These are phyloP conservation scores for Vachellia collinsii DNA, from an alignment of 306 rosid species.

Conservation along the genomic window DNA sequence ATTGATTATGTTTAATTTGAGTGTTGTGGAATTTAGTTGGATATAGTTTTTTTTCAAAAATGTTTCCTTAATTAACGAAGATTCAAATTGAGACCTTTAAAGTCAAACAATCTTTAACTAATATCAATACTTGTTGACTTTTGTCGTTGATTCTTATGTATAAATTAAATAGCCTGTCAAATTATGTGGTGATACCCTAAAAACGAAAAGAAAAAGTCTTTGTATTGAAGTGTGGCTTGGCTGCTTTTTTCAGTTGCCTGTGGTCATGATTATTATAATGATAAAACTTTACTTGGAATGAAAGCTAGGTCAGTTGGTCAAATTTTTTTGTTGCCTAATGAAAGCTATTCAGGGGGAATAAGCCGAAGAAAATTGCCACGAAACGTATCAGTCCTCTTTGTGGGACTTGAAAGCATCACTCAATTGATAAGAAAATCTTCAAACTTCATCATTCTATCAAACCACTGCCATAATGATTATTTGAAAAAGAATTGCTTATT, in stretches of 20 bases:
- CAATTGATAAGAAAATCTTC: conserved; percentile 23
- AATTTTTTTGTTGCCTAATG: conserved; percentile 22
- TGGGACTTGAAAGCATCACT: conserved; percentile 17
- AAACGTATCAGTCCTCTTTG: conserved; percentile 6
- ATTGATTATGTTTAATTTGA: too few relatives aligned
- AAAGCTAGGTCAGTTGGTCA: conserved; percentile 32
- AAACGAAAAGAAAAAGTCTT: not conserved
- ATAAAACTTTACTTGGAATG: conserved; percentile 33
- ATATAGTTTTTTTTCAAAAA: too few relatives aligned
- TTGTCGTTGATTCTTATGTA: not conserved
- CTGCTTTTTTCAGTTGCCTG: conserved; percentile 9
- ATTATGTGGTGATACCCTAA: not conserved
- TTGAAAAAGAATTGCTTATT: conserved; percentile 13
- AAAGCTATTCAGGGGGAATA: not conserved
- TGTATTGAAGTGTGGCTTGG: not conserved
- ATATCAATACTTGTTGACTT: not conserved
- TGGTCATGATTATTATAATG: conserved; percentile 25
- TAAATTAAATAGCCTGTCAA: not conserved
- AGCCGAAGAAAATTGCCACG: not conserved
- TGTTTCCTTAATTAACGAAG: too few relatives aligned
- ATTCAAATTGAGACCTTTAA: too few relatives aligned
- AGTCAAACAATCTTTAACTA: too few relatives aligned
- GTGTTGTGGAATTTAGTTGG: too few relatives aligned
- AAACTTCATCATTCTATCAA: conserved; percentile 34
- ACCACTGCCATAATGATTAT: conserved; percentile 5